These are phyloP conservation scores for Epichloe coenophiala DNA, from an alignment of 2,329 filamentous ascomycete genomes.

Conservation along the genomic window DNA sequence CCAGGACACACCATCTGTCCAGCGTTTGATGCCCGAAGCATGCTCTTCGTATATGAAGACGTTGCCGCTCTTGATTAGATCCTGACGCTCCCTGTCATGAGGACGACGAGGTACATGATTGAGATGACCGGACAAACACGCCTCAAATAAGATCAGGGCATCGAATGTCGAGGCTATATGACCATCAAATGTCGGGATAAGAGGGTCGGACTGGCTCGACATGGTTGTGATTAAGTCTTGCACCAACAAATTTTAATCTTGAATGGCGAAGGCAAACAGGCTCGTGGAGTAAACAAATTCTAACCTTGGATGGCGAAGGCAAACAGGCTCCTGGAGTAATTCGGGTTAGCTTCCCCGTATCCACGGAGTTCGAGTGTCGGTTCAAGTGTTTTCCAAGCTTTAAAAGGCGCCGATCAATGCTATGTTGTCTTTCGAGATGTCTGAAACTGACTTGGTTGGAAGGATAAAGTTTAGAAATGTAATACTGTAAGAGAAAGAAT, in stretches of 20 bases:
- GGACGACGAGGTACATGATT: conserved; percentile 71
- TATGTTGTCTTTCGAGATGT: not conserved
- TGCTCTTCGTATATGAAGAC: conserved; percentile 90
- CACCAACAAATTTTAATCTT: not conserved
- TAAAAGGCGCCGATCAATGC: not conserved
- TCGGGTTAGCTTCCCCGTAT: not conserved
- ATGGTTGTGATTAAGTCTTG: not conserved
- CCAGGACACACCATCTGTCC: conserved; percentile 88
- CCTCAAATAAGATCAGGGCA: conserved; percentile 69
- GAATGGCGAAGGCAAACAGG: not conserved
- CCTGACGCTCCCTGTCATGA: conserved; percentile 67
- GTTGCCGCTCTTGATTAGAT: conserved; percentile 69
- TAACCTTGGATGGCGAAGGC: not conserved
- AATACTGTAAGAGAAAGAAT: not conserved
- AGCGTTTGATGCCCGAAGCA: conserved; percentile 81
- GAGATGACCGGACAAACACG: conserved; percentile 55
- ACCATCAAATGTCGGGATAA: conserved; percentile 54
- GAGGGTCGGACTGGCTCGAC: conserved; percentile 13
- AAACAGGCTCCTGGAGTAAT: not conserved
- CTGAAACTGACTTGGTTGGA: not conserved
- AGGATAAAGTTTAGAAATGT: not conserved
- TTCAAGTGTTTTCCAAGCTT: not conserved
- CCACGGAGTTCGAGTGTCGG: not conserved
- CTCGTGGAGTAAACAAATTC: not conserved
- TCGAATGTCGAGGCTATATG: conserved; percentile 58